phyloP scores from a whole-genome alignment of 768 basidiomycete species.

The Zangia roseola region DNA sequence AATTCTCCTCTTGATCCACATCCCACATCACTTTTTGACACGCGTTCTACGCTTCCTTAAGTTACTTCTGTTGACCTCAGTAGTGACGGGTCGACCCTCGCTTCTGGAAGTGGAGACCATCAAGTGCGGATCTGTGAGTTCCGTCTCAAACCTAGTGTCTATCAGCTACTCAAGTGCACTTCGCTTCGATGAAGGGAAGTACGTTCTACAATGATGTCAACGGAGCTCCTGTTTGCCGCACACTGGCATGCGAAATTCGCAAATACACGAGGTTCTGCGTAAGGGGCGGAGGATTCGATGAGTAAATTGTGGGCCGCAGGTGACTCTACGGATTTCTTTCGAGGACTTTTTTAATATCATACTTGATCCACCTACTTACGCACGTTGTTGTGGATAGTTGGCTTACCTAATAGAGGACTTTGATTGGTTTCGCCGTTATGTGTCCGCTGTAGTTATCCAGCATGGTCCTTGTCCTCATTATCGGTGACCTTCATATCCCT shows the following conservation, averaged over 20 bases:
- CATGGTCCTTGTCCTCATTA: slow-evolving; percentile 86
- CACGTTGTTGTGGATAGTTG: background rate
- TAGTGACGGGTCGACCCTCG: slow-evolving; percentile 29
- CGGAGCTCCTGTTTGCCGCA: background rate
- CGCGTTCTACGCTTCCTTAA: slow-evolving; percentile 5
- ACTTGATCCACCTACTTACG: background rate
- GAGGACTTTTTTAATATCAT: background rate
- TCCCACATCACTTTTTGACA: slow-evolving; percentile 11
- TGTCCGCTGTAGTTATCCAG: slow-evolving; percentile 13
- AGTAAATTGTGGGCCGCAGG: slow-evolving; percentile 1
- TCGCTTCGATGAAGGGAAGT: slow-evolving; percentile 25
- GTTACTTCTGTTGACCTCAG: slow-evolving; percentile 41
- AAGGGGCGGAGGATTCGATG: slow-evolving; percentile 5
- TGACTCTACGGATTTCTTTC: slow-evolving; percentile 1
- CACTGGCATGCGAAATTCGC: slow-evolving; percentile 1
- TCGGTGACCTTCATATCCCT: slow-evolving; percentile 97
- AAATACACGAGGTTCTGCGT: background rate
- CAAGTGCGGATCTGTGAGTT: slow-evolving; percentile 38
- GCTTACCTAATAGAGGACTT: slow-evolving; percentile 27
- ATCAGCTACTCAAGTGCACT: slow-evolving; percentile 13
- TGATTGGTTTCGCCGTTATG: background rate
- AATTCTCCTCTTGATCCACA: slow-evolving; percentile 21
- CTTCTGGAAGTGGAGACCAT: slow-evolving; percentile 38
- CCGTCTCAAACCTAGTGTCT: slow-evolving; percentile 4
- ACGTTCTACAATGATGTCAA: slow-evolving; percentile 24